phyloP scores from a whole-genome alignment of 1,284 basidiomycete genomes.

The Trichosporon faecale region DNA sequence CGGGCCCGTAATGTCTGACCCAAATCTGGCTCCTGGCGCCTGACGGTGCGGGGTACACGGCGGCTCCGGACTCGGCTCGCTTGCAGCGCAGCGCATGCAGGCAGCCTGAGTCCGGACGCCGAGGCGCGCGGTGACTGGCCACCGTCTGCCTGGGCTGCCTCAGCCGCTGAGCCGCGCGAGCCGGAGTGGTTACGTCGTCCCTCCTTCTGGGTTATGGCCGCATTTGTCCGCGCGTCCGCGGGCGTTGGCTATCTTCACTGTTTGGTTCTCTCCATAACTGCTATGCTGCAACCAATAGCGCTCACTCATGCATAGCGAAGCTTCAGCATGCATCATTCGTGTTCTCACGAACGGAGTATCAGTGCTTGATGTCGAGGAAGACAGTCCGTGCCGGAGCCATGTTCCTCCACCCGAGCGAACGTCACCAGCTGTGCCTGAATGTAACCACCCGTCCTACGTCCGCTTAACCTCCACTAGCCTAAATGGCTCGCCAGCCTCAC shows the following conservation, averaged over 20 bases:
- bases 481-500: no score
- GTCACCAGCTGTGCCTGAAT: neutral
- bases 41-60: neutral
- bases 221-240: slow-evolving; percentile 1
- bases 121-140: neutral
- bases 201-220: neutral
- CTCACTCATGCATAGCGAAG: neutral
- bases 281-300: neutral
- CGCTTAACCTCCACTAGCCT: neutral
- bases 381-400: neutral
- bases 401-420: neutral
- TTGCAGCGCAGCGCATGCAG: neutral
- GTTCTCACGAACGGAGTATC: no score
- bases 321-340: neutral
- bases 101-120: neutral
- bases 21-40: neutral
- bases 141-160: no score
- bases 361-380: no score
- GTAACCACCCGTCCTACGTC: neutral
- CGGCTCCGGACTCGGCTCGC: neutral
- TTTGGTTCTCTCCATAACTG: neutral
- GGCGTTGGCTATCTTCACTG: neutral
- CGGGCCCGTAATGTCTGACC: neutral
- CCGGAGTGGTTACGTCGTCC: neutral
- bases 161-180: no score